Evolutionary conservation across 2,329 filamentous ascomycete species (phyloP).

Genomic region (Neonectria faginata): DNA sequence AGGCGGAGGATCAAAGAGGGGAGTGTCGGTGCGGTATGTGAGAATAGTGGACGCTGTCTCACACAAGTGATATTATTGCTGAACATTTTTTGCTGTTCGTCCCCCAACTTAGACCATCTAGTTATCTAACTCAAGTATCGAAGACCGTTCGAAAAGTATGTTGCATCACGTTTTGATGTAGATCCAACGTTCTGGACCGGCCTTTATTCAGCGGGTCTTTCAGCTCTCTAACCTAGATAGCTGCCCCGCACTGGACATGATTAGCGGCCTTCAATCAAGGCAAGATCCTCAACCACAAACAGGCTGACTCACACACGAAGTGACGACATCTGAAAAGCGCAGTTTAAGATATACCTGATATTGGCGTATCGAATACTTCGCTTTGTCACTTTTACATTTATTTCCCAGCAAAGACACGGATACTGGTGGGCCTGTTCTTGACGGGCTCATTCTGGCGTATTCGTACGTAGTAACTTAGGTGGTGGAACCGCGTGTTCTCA

Average conservation of each 20-base stretch:
- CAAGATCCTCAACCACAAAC: neutral
- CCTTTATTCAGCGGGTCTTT: constrained; percentile 3
- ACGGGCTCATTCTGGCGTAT: neutral
- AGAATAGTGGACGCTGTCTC: no score
- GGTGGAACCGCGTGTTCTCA: constrained; percentile 3
- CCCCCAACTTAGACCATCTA: no score
- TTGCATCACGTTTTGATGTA: neutral
- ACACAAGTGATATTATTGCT: no score
- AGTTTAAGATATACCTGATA: neutral
- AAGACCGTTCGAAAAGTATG: no score
- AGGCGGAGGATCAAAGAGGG: neutral
- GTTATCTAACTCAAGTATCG: no score
- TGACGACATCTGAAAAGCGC: neutral
- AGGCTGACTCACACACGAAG: constrained; percentile 1
- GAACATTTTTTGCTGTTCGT: no score
- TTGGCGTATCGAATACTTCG: neutral
- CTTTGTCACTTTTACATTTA: no score
- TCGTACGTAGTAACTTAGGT: neutral
- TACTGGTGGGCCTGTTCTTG: neutral
- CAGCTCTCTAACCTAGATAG: neutral
- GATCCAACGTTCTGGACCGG: neutral
- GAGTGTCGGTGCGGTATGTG: no score
- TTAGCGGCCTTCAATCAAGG: neutral
- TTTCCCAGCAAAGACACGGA: neutral
- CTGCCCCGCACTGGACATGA: neutral